Evolutionary conservation across 208 protist species (phyloP).

Genomic region (Acanthamoeba lenticulata): DNA sequence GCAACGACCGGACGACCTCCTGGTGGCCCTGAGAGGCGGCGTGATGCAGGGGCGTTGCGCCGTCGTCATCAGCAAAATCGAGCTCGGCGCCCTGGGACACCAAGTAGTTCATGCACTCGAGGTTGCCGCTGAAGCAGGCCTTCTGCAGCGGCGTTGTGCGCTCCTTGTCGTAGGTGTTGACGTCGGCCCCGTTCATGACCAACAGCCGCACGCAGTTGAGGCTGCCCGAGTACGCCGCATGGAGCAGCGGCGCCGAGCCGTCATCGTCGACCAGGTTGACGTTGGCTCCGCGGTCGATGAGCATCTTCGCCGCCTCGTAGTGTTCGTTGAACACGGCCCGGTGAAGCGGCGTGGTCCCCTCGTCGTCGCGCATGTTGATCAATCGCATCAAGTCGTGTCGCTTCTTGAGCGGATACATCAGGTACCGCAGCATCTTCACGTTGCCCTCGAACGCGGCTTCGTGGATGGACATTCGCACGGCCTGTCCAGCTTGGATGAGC

Average conservation of each 20-base stretch:
- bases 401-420: conserved; percentile 27
- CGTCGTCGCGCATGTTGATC: background rate
- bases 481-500: background rate
- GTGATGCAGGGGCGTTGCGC: conserved; percentile 59
- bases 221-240: conserved; percentile 18
- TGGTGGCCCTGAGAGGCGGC: conserved; percentile 17
- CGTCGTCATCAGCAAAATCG: conserved; percentile 43
- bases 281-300: conserved; percentile 38
- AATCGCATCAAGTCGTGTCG: background rate
- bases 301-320: conserved; percentile 46
- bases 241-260: conserved; percentile 29
- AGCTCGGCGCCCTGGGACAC: background rate
- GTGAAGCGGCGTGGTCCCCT: conserved; percentile 40
- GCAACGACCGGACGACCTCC: background rate
- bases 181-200: conserved; percentile 1
- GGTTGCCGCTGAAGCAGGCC: conserved; percentile 52
- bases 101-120: conserved; percentile 39
- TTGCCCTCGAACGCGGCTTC: conserved; percentile 59
- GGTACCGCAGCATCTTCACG: conserved; percentile 9
- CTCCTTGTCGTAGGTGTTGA: conserved; percentile 63
- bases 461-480: background rate
- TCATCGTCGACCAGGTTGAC: conserved; percentile 31
- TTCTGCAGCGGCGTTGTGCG: conserved; percentile 59
- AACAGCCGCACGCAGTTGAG: conserved; percentile 35
- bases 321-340: conserved; percentile 49